Conservation (phyloP, 2,329 filamentous ascomycete genomes). For the Calonectria leucothoes region DNA sequence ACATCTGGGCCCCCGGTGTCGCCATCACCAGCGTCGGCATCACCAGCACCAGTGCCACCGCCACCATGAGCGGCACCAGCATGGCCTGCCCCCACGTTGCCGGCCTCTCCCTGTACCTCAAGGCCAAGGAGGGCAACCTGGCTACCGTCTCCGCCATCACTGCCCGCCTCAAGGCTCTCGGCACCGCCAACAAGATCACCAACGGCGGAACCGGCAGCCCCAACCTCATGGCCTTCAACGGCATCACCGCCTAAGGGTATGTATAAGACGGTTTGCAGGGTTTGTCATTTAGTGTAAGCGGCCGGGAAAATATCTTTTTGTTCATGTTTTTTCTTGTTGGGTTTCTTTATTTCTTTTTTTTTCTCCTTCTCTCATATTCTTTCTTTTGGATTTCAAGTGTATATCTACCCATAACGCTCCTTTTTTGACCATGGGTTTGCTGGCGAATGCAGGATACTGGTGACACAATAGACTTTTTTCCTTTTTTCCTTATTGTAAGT, state of each 20-base stretch:
- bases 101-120: constrained; percentile 69
- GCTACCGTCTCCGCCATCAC: constrained; percentile 56
- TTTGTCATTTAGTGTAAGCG: constrained; percentile 15
- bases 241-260: constrained; percentile 29
- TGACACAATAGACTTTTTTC: neutral
- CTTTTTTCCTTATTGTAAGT: neutral
- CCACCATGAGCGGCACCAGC: constrained; percentile 67
- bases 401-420: neutral
- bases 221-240: constrained; percentile 63
- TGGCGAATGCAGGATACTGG: constrained; percentile 12
- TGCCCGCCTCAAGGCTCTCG: constrained; percentile 54
- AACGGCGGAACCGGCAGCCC: constrained; percentile 49
- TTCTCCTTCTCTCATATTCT: neutral
- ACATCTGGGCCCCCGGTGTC: constrained; percentile 64
- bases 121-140: constrained; percentile 41
- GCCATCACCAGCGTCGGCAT: constrained; percentile 60
- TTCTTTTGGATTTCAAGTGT: neutral
- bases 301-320: neutral
- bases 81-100: constrained; percentile 73
- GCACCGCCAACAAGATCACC: constrained; percentile 52
- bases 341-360: neutral
- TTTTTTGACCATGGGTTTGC: constrained; percentile 14
- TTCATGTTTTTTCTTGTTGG: neutral
- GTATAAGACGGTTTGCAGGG: neutral
- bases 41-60: constrained; percentile 53